Conservation (phyloP, 1,139 yeast genomes). For the Lodderomyces margitis region DNA sequence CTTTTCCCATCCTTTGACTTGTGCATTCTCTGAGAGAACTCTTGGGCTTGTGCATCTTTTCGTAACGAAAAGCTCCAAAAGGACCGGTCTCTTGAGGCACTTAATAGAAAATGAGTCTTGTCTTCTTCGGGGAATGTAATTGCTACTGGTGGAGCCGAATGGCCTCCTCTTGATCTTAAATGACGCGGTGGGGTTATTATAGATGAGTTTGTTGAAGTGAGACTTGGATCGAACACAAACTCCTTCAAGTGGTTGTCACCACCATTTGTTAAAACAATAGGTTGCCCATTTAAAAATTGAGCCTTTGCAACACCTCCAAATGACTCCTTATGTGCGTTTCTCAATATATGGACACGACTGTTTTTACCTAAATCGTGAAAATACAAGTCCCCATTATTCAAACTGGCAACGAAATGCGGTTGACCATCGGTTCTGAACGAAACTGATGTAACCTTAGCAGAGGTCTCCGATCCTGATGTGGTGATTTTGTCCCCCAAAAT, state of each 20-base stretch:
- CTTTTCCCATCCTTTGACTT: constrained; percentile 55
- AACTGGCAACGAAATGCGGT: constrained; percentile 78
- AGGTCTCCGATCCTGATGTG: constrained; percentile 51
- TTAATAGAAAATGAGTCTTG: constrained; percentile 77
- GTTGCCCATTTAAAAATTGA: constrained; percentile 85
- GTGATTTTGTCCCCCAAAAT: constrained; percentile 53
- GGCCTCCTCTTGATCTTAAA: constrained; percentile 94
- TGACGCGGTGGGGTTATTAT: constrained; percentile 89
- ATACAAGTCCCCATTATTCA: constrained; percentile 76
- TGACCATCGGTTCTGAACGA: constrained; percentile 94
- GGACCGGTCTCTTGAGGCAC: constrained; percentile 84
- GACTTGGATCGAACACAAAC: constrained; percentile 87
- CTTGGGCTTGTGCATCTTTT: constrained; percentile 96
- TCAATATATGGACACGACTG: constrained; percentile 70
- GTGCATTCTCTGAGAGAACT: constrained; percentile 75
- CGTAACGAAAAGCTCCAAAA: constrained; percentile 91
- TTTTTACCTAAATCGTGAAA: constrained; percentile 79
- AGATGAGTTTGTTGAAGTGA: constrained; percentile 61
- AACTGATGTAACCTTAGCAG: constrained; percentile 58
- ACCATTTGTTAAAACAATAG: constrained; percentile 87
- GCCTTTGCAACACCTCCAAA: constrained; percentile 82
- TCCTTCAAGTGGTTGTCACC: constrained; percentile 90
- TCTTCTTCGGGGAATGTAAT: constrained; percentile 76
- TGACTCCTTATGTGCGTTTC: constrained; percentile 69
- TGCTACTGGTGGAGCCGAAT: constrained; percentile 83